Evolutionary conservation across 2,329 filamentous ascomycete genomes (phyloP).

Genomic region (Metarhizium humberi): DNA sequence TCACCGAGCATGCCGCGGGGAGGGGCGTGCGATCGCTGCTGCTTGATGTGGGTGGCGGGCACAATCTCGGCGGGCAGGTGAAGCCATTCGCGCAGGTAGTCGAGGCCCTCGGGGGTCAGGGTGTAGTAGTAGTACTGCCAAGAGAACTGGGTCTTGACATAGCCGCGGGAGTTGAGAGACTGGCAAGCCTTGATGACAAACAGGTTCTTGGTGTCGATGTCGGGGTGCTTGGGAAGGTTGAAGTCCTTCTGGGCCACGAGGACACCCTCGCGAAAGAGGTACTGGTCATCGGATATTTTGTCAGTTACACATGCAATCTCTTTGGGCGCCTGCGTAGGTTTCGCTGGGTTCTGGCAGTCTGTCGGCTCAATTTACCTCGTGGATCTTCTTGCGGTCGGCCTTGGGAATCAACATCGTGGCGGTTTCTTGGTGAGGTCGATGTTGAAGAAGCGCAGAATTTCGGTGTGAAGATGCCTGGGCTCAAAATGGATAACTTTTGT

Average conservation of each 20-base stretch:
- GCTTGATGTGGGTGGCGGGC: conserved; percentile 99
- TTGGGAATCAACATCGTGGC: conserved; percentile 96
- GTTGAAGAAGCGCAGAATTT: conserved; percentile 36
- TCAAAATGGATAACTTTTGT: conserved; percentile 38
- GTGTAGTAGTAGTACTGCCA: conserved; percentile 99
- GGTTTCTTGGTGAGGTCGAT: conserved; percentile 41
- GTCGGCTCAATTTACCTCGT: conserved; percentile 50
- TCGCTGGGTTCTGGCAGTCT: neutral
- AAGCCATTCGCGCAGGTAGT: conserved; percentile 99
- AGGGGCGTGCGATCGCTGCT: conserved; percentile 96
- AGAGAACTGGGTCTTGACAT: conserved; percentile 99
- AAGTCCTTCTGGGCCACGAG: conserved; percentile 99
- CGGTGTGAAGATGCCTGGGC: conserved; percentile 23
- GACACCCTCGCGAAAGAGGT: conserved; percentile 89
- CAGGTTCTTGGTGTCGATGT: conserved; percentile 99
- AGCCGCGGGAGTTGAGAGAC: conserved; percentile 95
- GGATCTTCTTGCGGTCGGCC: conserved; percentile 99
- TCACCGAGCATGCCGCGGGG: conserved; percentile 98
- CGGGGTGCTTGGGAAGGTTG: conserved; percentile 94
- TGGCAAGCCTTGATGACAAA: conserved; percentile 98
- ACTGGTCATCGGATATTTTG: conserved; percentile 38
- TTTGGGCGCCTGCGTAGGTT: conserved; percentile 5
- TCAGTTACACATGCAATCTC: conserved; percentile 12
- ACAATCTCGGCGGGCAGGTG: conserved; percentile 99
- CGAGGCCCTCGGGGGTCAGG: conserved; percentile 97